Base-by-base conservation (phyloP, 2,329 filamentous ascomycete species). In the Colletotrichum sp. region DNA sequence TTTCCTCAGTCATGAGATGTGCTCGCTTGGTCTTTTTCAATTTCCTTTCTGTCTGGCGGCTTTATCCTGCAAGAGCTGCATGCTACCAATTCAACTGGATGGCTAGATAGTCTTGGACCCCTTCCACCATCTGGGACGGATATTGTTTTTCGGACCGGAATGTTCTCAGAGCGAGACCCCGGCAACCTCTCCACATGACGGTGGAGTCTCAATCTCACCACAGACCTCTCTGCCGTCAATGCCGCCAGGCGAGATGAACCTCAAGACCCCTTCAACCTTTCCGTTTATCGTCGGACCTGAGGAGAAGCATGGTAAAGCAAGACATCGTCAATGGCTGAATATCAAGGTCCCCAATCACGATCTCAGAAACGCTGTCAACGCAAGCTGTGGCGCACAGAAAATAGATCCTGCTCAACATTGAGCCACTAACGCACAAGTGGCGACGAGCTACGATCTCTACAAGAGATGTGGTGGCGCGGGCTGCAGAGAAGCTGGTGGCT, bases 221-320 rank as follows among this genome's bases (percentile, higher is more conserved):
- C 57, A 73, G 65, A 63, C 48, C 48, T 52, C 65, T 72, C 22
- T 52, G 68, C 72, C 36, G 62, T 63, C 36, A 67, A 57, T 66
- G 44, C 60, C 48, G 67, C 60, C 24, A 64, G 60, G 30, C 48
- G 67, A 75, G 60, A 75, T 71, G 48, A 71, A 34, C 64, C 64
- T 28, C 9, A 8, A 71, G 59, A 28, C 16, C 12, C 10, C 34
- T 36, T 36, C 34, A 36, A 36, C 34, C 18, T 44, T n/a, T 18
- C 8, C n/a, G 24, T 59, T 24, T 13, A 16, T 18, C 34, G 10
- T n/a, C 28, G 32, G 59, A 13, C 12, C 28, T 59, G 24, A 39
- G 18, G 32, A 8, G 5, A 30, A 64, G 30, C 5, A 30, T 3
- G n/a, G 57, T 5, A 26, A n/a, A 13, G 16, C 10, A 32, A 39